A percentile compares a stretch with the other conserved stretches of the same genome.
Evolutionary conservation across 768 basidiomycete species (phyloP).

Genomic region (Cytidiella melzeri): DNA sequence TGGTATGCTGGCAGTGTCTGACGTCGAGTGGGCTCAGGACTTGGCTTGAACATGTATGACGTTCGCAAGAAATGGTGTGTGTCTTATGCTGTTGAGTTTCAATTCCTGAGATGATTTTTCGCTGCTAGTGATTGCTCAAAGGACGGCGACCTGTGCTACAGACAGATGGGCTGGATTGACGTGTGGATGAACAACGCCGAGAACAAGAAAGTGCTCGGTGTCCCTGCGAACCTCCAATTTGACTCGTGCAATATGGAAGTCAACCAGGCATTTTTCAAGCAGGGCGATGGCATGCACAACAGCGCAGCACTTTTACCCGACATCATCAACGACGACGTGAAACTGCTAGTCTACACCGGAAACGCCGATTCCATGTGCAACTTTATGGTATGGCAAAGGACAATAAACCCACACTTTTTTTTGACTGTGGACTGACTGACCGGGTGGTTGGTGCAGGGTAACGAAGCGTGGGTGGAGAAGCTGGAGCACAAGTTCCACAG

Average conservation of each 20-base stretch:
- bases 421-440: too few relatives aligned
- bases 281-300: conserved; percentile 87
- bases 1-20: too few relatives aligned
- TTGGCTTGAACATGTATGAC: conserved; percentile 73
- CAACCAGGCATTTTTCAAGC: conserved; percentile 71
- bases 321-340: conserved; percentile 75
- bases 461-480: conserved; percentile 66
- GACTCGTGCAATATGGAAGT: conserved; percentile 73
- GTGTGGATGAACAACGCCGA: conserved; percentile 76
- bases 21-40: conserved; percentile 8
- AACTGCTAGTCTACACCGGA: conserved; percentile 86
- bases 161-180: conserved; percentile 83
- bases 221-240: conserved; percentile 51
- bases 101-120: too few relatives aligned
- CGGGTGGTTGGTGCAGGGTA: conserved; percentile 45
- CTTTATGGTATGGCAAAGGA: conserved; percentile 65
- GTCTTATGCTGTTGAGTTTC: too few relatives aligned
- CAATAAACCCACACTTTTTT: too few relatives aligned
- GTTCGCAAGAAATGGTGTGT: conserved; percentile 69
- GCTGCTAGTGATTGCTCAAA: conserved; percentile 52
- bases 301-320: conserved; percentile 73
- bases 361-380: conserved; percentile 93
- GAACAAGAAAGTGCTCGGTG: conserved; percentile 77
- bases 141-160: conserved; percentile 73
- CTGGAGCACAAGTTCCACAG: conserved; percentile 56